A percentile compares a stretch with the other conserved stretches of the same genome.
phyloP scores from a whole-genome alignment of 2,329 filamentous ascomycete genomes.

The Hysterium pulicare region DNA sequence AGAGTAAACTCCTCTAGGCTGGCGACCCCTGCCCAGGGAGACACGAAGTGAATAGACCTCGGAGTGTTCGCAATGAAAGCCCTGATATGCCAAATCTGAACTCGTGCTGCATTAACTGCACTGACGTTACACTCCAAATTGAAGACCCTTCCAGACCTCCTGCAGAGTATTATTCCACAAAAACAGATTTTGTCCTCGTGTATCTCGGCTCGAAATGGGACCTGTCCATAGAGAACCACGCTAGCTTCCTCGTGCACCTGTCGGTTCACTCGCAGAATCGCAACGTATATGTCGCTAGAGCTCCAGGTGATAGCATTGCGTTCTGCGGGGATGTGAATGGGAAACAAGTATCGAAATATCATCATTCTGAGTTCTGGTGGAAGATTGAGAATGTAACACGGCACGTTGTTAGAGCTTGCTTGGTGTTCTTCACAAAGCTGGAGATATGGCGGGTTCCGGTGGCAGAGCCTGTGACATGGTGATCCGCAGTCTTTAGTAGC shows the following conservation, averaged over 20 bases:
- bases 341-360: slow-evolving; percentile 16
- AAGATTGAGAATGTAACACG: slow-evolving; percentile 13
- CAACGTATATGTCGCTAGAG: neutral
- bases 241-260: slow-evolving; percentile 13
- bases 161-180: neutral
- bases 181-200: neutral
- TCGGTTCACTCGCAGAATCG: slow-evolving; percentile 11
- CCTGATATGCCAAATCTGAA: neutral
- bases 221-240: slow-evolving; percentile 11
- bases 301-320: neutral
- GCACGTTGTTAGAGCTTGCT: slow-evolving; percentile 9
- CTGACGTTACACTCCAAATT: too few relatives aligned
- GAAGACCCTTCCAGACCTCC: too few relatives aligned
- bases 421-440: slow-evolving; percentile 11
- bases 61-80: neutral
- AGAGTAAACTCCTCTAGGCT: slow-evolving; percentile 1
- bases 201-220: slow-evolving; percentile 7
- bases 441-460: slow-evolving; percentile 7
- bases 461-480: slow-evolving; percentile 9
- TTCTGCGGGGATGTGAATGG: slow-evolving; percentile 1
- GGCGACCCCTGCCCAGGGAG: neutral
- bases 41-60: neutral
- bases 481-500: slow-evolving; percentile 14
- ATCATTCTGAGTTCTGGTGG: slow-evolving; percentile 16
- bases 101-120: too few relatives aligned